Evolutionary conservation across 345 rosid genomes (phyloP).

Genomic region (Garcia nutans): DNA sequence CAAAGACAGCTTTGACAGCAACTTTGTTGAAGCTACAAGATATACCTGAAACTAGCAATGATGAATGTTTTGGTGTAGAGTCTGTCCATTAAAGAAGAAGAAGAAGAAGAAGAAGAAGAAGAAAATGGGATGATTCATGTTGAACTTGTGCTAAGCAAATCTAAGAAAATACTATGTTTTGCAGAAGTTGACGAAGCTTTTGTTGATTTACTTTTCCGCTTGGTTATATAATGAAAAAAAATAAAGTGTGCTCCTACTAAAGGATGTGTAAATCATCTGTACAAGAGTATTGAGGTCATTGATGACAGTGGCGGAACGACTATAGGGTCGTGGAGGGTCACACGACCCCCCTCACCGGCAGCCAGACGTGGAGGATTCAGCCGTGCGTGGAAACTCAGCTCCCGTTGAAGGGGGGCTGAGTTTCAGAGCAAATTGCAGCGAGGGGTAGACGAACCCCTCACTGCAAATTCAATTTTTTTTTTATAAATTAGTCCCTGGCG

Average conservation of each 20-base stretch:
- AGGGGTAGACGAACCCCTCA: no score
- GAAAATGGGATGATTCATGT: neutral
- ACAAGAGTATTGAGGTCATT: constrained; percentile 13
- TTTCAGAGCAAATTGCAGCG: no score
- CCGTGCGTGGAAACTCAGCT: no score
- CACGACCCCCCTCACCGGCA: no score
- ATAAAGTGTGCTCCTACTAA: no score
- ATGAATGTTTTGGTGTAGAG: neutral
- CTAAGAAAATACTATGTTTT: constrained; percentile 20
- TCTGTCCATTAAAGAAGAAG: neutral
- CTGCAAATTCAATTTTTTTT: no score
- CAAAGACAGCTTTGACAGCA: constrained; percentile 21
- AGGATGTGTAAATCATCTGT: neutral
- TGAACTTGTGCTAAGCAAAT: constrained; percentile 26
- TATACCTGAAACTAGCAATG: neutral
- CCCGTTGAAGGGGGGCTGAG: no score
- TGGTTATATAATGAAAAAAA: no score
- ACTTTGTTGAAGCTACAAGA: constrained; percentile 8
- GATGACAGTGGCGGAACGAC: no score
- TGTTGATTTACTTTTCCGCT: constrained; percentile 10
- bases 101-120: neutral
- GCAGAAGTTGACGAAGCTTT: constrained; percentile 29
- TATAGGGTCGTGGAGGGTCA: no score
- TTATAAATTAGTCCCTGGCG: no score
- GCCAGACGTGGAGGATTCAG: no score